Percentiles rank a stretch among this genome's conserved stretches.
These are phyloP conservation scores for Leptographium wingfieldii DNA, from an alignment of 2,329 filamentous ascomycete genomes.

Conservation along the genomic window DNA sequence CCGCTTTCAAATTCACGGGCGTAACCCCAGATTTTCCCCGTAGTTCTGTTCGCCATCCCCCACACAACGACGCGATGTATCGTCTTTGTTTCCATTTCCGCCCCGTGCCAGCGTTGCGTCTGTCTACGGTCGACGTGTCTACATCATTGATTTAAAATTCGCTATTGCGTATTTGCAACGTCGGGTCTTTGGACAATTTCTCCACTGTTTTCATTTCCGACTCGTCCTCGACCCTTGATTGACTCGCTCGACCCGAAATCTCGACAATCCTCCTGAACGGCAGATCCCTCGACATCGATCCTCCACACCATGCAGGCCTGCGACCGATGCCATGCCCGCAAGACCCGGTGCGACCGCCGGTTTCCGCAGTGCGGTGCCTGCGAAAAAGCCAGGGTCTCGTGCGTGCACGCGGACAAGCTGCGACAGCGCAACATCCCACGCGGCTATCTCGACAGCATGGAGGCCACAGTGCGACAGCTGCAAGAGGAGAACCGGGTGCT, in stretches of 20 bases:
- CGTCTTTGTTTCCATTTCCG: not conserved
- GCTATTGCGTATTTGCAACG: too few relatives aligned
- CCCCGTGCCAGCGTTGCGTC: not conserved
- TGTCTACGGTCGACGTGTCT: not conserved
- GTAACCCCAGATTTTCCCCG: not conserved
- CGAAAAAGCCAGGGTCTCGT: constrained; percentile 6
- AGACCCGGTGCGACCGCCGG: constrained; percentile 10
- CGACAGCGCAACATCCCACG: constrained; percentile 7
- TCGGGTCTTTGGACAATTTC: too few relatives aligned
- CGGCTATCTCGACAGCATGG: constrained; percentile 10
- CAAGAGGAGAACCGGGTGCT: constrained; percentile 6
- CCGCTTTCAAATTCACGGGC: not conserved
- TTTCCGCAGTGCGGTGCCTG: constrained; percentile 10
- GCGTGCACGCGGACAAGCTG: constrained; percentile 8
- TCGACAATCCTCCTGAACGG: too few relatives aligned
- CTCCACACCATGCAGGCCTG: constrained; percentile 8
- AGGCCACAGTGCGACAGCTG: constrained; percentile 6
- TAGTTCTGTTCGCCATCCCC: not conserved
- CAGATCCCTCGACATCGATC: not conserved
- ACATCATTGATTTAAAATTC: too few relatives aligned
- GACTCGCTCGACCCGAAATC: not conserved
- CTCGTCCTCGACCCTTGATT: not conserved
- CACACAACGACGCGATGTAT: not conserved
- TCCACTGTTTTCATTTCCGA: too few relatives aligned
- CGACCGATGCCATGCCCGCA: constrained; percentile 10